phyloP scores from a whole-genome alignment of 2,329 filamentous ascomycete genomes.

The Colletotrichum tabaci region DNA sequence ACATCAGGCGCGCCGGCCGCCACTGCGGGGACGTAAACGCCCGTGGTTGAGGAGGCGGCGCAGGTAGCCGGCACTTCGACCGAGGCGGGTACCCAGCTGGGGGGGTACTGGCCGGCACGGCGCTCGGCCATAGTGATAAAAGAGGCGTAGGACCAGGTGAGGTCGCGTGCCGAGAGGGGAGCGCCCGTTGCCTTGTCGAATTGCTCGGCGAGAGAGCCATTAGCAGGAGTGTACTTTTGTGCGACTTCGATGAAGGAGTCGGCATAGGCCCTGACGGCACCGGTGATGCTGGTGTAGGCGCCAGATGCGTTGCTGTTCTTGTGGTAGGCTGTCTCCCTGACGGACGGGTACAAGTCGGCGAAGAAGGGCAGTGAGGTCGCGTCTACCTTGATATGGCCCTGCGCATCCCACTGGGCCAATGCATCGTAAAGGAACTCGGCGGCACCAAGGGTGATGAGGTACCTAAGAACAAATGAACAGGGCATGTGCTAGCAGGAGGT shows the following conservation, averaged over 20 bases:
- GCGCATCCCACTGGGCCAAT: conserved; percentile 65
- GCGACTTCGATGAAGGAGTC: conserved; percentile 68
- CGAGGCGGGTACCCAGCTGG: conserved; percentile 48
- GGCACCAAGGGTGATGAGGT: conserved; percentile 68
- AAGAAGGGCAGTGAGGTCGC: conserved; percentile 70
- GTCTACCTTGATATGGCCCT: conserved; percentile 64
- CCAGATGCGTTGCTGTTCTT: conserved; percentile 50
- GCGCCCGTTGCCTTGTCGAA: conserved; percentile 57
- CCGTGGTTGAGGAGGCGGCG: conserved; percentile 45
- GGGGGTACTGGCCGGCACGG: conserved; percentile 52
- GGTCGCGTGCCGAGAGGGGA: conserved; percentile 61
- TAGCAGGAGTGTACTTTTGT: conserved; percentile 62
- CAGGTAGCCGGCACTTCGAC: conserved; percentile 49
- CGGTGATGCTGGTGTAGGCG: conserved; percentile 59
- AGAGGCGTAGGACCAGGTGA: conserved; percentile 68
- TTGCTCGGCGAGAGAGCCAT: conserved; percentile 65
- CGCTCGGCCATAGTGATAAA: conserved; percentile 63
- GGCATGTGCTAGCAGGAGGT: not conserved
- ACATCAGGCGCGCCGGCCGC: conserved; percentile 54
- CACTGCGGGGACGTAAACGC: conserved; percentile 53
- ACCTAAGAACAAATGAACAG: conserved; percentile 43
- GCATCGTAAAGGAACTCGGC: conserved; percentile 73
- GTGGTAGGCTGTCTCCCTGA: conserved; percentile 62
- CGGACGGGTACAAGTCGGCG: conserved; percentile 64
- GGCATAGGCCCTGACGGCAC: conserved; percentile 66